Evolutionary conservation across 371 early-diverging fungal genomes (phyloP).

Genomic region (Fennellomyces sp.): DNA sequence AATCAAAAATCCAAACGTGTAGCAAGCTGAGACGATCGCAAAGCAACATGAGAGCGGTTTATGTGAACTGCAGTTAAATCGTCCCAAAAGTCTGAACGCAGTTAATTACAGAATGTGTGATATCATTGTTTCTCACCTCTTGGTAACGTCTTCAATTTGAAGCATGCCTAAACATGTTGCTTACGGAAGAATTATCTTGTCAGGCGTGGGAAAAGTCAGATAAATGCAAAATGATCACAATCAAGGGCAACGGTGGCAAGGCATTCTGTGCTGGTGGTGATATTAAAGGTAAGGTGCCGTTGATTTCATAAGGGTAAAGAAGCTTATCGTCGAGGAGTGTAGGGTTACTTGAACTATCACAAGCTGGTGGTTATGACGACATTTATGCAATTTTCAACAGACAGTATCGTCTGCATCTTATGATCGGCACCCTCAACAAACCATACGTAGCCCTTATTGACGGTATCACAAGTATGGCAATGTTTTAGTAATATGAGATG

Average conservation of each 20-base stretch:
- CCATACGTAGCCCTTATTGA: slow-evolving; percentile 88
- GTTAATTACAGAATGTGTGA: slow-evolving; percentile 85
- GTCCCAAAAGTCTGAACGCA: slow-evolving; percentile 84
- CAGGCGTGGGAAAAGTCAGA: slow-evolving; percentile 83
- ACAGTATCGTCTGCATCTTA: slow-evolving; percentile 92
- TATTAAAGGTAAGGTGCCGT: slow-evolving; percentile 64
- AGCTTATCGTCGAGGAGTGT: slow-evolving; percentile 17
- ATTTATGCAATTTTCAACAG: slow-evolving; percentile 84
- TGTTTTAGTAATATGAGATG: too few relatives aligned
- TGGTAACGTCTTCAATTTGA: too few relatives aligned
- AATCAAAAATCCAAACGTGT: too few relatives aligned
- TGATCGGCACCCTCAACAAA: slow-evolving; percentile 82
- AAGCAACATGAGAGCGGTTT: slow-evolving; percentile 3
- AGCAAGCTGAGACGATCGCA: neutral
- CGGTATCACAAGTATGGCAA: slow-evolving; percentile 94
- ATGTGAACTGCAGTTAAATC: slow-evolving; percentile 77
- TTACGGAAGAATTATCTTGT: too few relatives aligned
- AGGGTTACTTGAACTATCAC: neutral
- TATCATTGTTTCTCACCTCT: slow-evolving; percentile 48
- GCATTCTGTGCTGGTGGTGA: slow-evolving; percentile 98
- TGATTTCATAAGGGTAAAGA: slow-evolving; percentile 30
- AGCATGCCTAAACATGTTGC: too few relatives aligned
- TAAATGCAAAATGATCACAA: slow-evolving; percentile 71
- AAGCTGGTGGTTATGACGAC: slow-evolving; percentile 31
- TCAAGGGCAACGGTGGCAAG: slow-evolving; percentile 65